Evolutionary conservation across 75 land plant genomes (phyloP), one percentile per base, ranked within the genome.

Genomic region (Pseudotsuga menziesii): DNA sequence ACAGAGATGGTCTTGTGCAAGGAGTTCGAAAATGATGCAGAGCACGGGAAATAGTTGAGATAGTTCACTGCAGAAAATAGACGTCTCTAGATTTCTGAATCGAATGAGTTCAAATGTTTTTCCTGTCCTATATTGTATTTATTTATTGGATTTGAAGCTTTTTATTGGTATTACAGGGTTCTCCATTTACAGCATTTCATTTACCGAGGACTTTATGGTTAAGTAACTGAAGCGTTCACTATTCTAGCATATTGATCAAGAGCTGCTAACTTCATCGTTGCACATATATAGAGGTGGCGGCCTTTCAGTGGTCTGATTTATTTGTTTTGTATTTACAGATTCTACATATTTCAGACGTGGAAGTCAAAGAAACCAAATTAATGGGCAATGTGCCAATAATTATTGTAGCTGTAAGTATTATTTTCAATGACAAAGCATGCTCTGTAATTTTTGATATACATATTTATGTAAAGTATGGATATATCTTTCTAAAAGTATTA

Each of bases 291-390:
- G 15, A 26, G 29, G 29, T 13, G 9, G 64, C 12, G 4, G 29
- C 9, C 8, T 44, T 44, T 61, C 64, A 61, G 9, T 7, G 52
- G 9, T 61, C 29, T 41, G 52, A 74, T 54, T 48, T 78, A 44
- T 77, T 8, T 61, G 52, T 48, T 39, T 62, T 54, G 5, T 35
- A n/a, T 29, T 27, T 64, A 72, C 91, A 96, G 97, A 89, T 96
- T 84, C 77, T 96, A 55, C 95, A 93, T 77, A 83, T 96, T 75
- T 96, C 97, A 26, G 98, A 96, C 32, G 89, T 87, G 44, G 92
- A 94, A 73, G 87, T 96, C 32, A 85, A 87, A 75, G 98, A 96
- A 81, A 91, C 97, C 55, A 93, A 91, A 84, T 77, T 96, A 84
- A 85, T 96, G 89, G 98, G 98, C 59, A 75, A 78, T 44, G 73